Evolutionary conservation across 495 filamentous ascomycete species (phyloP).

Genomic region (Barbatosphaeria neglecta): DNA sequence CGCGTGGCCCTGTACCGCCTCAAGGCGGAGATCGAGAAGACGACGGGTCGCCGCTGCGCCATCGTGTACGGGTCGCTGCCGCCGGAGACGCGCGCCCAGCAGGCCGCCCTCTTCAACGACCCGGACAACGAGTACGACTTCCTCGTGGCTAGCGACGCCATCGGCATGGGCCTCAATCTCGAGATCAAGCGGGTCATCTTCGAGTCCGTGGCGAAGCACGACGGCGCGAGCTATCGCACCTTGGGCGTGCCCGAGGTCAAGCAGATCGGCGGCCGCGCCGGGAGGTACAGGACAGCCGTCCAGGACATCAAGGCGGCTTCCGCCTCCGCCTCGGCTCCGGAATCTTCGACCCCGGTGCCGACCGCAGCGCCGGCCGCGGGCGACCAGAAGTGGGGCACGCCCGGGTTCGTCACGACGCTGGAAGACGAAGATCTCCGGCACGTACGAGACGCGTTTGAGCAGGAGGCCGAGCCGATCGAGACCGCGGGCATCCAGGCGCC

Average conservation of each 20-base stretch:
- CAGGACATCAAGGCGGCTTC: constrained; percentile 31
- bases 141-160: constrained; percentile 87
- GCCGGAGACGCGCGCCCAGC: constrained; percentile 82
- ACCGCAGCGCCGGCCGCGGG: constrained; percentile 11
- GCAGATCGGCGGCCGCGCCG: constrained; percentile 90
- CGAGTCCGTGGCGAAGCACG: constrained; percentile 58
- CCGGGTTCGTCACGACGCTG: constrained; percentile 74
- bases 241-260: constrained; percentile 71
- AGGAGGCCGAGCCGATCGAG: constrained; percentile 51
- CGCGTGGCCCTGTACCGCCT: constrained; percentile 69
- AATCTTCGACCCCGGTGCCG: constrained; percentile 25
- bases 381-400: constrained; percentile 14
- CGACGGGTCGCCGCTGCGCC: constrained; percentile 68
- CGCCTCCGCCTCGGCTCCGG: constrained; percentile 1
- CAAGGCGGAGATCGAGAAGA: constrained; percentile 63
- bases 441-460: constrained; percentile 49
- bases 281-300: constrained; percentile 66
- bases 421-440: constrained; percentile 54
- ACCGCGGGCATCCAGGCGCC: constrained; percentile 70
- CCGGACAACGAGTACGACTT: constrained; percentile 90
- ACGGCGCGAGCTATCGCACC: constrained; percentile 34
- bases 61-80: constrained; percentile 89
- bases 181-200: constrained; percentile 89
- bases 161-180: constrained; percentile 96
- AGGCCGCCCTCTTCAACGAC: constrained; percentile 88